Evolutionary conservation across 305 asterid genomes (phyloP).

Genomic region (Petunia hybrid): DNA sequence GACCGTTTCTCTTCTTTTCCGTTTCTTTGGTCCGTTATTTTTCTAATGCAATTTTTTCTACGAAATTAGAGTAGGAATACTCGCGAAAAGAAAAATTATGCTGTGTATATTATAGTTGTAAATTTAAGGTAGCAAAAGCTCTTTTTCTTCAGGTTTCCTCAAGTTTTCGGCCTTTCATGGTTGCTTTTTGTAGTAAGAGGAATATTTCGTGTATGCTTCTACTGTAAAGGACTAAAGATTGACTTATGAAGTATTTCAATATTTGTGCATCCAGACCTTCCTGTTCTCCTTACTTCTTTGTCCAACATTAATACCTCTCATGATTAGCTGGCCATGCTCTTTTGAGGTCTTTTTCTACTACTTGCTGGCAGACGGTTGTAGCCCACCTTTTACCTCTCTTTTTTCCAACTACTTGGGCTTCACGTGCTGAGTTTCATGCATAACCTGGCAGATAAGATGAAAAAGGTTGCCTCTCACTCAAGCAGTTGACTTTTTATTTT

Average conservation of each 20-base stretch:
- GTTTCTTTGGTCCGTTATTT: conserved; percentile 32
- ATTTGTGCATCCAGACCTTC: neutral
- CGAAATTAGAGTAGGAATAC: conserved; percentile 33
- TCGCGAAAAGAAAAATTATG: conserved; percentile 21
- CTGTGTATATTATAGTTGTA: conserved; percentile 45
- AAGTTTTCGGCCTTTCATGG: conserved; percentile 10
- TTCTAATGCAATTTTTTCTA: conserved; percentile 20
- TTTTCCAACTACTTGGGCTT: neutral
- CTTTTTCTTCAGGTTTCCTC: neutral
- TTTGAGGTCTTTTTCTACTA: neutral
- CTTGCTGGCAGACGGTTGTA: neutral
- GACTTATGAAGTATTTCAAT: neutral
- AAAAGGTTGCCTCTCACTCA: neutral
- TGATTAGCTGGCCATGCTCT: neutral
- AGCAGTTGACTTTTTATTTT: conserved; percentile 16
- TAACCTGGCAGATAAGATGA: neutral
- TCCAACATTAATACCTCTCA: neutral
- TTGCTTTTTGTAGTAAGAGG: neutral
- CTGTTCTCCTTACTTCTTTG: neutral
- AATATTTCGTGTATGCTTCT: conserved; percentile 10
- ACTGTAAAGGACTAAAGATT: conserved; percentile 29
- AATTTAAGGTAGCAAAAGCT: conserved; percentile 34
- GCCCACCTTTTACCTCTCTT: neutral
- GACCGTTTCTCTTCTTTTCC: neutral
- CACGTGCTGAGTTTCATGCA: neutral